Evolutionary conservation across 176 grass and related monocot genomes (phyloP).

Genomic region (Avena insularis): DNA sequence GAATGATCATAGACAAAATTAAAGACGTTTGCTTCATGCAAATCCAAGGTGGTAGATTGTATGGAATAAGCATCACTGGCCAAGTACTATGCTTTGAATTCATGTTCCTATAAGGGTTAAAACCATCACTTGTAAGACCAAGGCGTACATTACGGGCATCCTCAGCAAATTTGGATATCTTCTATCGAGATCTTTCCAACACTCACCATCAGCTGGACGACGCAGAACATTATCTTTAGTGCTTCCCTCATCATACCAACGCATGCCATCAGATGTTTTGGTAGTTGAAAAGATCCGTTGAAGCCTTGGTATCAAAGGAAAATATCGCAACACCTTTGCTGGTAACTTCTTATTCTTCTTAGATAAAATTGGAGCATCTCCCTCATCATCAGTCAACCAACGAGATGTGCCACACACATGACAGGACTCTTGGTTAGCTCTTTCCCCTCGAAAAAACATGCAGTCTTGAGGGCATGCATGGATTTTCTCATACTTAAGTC

Average conservation of each 20-base stretch:
- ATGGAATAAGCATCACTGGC: conserved; percentile 8
- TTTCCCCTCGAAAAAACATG: conserved; percentile 4
- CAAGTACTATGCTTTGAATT: conserved; percentile 26
- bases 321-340: conserved; percentile 44
- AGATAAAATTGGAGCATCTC: background rate
- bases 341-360: conserved; percentile 16
- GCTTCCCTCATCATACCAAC: conserved; percentile 23
- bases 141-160: conserved; percentile 1
- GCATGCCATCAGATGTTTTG: background rate
- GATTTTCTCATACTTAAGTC: conserved; percentile 30
- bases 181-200: background rate
- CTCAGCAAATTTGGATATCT: background rate
- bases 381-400: background rate
- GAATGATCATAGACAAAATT: background rate
- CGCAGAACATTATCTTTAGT: conserved; percentile 1
- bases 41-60: conserved; percentile 23
- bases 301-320: conserved; percentile 39
- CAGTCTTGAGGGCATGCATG: conserved; percentile 44
- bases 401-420: background rate
- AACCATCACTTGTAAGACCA: conserved; percentile 5
- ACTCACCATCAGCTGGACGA: background rate
- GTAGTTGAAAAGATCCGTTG: conserved; percentile 33
- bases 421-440: background rate
- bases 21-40: background rate
- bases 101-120: conserved; percentile 18